A percentile compares a stretch with the other conserved stretches of the same genome.
These are phyloP conservation scores for Phytophthora ramorum DNA, from an alignment of 352 stramenopile genomes.

Conservation along the genomic window DNA sequence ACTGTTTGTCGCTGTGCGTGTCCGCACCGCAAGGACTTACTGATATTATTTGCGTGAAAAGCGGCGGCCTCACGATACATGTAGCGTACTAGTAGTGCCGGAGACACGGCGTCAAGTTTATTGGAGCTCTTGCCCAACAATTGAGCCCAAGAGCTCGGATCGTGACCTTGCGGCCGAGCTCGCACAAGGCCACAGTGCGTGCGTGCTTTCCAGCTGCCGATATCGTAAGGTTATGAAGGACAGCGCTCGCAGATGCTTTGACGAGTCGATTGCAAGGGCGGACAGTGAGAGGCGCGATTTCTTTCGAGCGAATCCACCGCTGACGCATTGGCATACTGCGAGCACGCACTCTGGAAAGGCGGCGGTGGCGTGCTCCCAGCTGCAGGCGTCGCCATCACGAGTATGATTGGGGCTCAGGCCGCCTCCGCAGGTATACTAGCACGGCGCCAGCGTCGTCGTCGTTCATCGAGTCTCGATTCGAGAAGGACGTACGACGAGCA, in stretches of 20 bases:
- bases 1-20: conserved; percentile 3
- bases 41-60: too few species aligned
- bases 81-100: background rate
- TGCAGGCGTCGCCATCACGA: conserved; percentile 7
- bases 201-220: conserved; percentile 28
- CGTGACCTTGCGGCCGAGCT: background rate
- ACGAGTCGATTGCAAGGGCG: conserved; percentile 13
- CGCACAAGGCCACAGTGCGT: too few species aligned
- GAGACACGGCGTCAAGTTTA: conserved; percentile 17
- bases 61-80: background rate
- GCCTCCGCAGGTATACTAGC: background rate
- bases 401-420: background rate
- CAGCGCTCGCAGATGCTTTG: conserved; percentile 17
- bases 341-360: conserved; percentile 17
- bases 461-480: background rate
- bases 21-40: background rate
- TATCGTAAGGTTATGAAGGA: conserved; percentile 17
- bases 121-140: conserved; percentile 11
- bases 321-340: conserved; percentile 14
- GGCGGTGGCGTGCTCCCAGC: conserved; percentile 21
- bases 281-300: conserved; percentile 16
- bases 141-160: conserved; percentile 6
- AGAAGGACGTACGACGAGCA: background rate
- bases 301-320: conserved; percentile 27
- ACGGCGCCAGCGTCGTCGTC: background rate